phyloP scores from a whole-genome alignment of 2,329 filamentous ascomycete species.

The Hypoxylon sp. region DNA sequence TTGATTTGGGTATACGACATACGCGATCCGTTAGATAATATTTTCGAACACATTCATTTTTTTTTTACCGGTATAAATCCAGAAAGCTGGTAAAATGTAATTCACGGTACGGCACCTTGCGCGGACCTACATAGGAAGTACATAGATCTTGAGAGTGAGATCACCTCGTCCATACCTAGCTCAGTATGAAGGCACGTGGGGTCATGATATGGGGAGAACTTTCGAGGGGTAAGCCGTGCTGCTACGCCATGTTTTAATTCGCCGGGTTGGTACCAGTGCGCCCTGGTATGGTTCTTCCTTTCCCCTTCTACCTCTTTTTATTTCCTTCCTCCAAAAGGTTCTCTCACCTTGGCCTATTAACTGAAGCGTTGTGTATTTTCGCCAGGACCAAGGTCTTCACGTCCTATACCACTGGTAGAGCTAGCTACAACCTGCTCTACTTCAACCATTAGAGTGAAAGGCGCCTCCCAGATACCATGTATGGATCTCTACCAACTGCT shows the following conservation, averaged over 20 bases:
- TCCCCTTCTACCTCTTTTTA: too few species aligned
- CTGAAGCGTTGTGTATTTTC: too few species aligned
- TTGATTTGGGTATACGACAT: background rate
- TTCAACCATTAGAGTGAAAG: background rate
- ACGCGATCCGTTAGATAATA: conserved; percentile 1
- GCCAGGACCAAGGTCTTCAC: background rate
- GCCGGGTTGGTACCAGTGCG: background rate
- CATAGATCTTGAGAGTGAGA: background rate
- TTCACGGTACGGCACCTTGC: background rate
- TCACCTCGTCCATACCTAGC: conserved; percentile 24
- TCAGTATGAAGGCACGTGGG: conserved; percentile 36
- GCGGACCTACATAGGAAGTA: conserved; percentile 2
- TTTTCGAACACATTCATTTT: background rate
- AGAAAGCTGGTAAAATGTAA: background rate
- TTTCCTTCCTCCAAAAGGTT: too few species aligned
- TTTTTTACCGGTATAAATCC: background rate
- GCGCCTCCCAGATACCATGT: background rate
- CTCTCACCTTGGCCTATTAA: too few species aligned
- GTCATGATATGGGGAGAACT: background rate
- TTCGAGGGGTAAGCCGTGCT: conserved; percentile 15
- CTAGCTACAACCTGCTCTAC: too few species aligned
- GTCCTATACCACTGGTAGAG: too few species aligned
- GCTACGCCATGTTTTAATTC: conserved; percentile 20
- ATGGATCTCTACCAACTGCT: background rate
- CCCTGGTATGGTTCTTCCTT: too few species aligned